phyloP scores from a whole-genome alignment of 2,329 filamentous ascomycete species.

The Penicillium sp. region DNA sequence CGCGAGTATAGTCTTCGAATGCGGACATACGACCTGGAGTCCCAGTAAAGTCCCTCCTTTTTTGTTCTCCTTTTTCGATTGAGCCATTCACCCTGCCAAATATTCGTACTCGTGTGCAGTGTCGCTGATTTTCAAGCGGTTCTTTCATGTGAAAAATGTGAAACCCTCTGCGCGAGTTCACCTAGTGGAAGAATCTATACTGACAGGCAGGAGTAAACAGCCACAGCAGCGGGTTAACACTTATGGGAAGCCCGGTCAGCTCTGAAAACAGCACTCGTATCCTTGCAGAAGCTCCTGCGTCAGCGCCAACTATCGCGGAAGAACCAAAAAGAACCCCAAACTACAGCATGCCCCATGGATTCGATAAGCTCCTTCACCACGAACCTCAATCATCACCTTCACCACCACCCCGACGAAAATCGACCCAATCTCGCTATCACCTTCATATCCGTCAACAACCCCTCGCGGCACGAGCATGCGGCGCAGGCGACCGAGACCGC shows the following conservation, averaged over 20 bases:
- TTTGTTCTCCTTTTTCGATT: constrained; percentile 13
- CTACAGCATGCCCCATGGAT: constrained; percentile 35
- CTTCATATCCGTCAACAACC: constrained; percentile 49
- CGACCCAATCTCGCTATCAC: constrained; percentile 33
- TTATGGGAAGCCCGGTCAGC: constrained; percentile 29
- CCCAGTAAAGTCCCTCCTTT: constrained; percentile 32
- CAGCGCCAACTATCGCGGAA: constrained; percentile 5
- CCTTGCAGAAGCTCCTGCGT: constrained; percentile 5
- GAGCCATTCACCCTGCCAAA: constrained; percentile 17
- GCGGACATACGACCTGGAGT: constrained; percentile 31
- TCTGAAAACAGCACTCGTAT: constrained; percentile 26
- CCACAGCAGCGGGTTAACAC: constrained; percentile 28
- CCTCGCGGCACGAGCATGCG: constrained; percentile 46
- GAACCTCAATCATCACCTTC: constrained; percentile 22
- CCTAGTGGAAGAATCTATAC: constrained; percentile 2
- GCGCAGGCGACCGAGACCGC: constrained; percentile 47
- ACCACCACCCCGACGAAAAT: constrained; percentile 21
- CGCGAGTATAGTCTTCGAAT: constrained; percentile 24
- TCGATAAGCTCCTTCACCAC: constrained; percentile 39
- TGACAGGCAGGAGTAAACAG: constrained; percentile 21
- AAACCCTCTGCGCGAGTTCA: not conserved
- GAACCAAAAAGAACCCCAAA: constrained; percentile 16
- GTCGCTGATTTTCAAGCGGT: constrained; percentile 2
- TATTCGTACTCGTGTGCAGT: constrained; percentile 13
- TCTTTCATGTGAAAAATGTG: not conserved